Base-by-base conservation (phyloP, 2,329 filamentous ascomycete species). In the Pseudogymnoascus sp. region DNA sequence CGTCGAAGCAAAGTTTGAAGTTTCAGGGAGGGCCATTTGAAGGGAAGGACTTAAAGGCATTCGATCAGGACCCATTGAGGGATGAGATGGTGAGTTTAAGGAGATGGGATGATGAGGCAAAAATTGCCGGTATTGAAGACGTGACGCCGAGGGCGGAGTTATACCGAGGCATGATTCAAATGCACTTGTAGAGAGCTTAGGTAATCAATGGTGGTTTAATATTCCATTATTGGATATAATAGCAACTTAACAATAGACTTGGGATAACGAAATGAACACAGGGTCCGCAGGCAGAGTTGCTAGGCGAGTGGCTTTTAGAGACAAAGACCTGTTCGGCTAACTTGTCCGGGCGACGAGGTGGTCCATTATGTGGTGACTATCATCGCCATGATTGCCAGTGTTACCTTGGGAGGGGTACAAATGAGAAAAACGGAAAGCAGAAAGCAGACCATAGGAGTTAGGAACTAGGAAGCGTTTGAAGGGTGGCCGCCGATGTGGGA, bases 1-100 rank as follows among this genome's bases (percentile, higher is more conserved):
- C 73, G 3, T 76, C 74, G 6, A 75, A 76, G 62, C 73, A 68
- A 60, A 75, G 73, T 1, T 65, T 77, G 42, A 70, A 68, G 31
- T 76, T 74, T 35, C 75, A 77, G 62, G 75, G 75, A 8, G 75
- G 73, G 3, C 73, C 73, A 0, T 75, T 76, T 33, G 63, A 68
- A 21, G 72, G 70, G 0, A 65, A 66, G 1, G 69, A 75, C 60
- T 65, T 76, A 1, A 62, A 65, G 14, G 61, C 40, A 5, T 75
- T 76, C 18, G 67, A 72, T 11, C 50, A 66, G 18, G 70, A 76
- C 67, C 74, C 71, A 0, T 67, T 75, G 23, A 68, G 70, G 3
- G 69, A 75, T 53, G 68, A 72, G 5, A 76, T 76, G 71, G 71
- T 76, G 7, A 68, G 69, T 1, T 65, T 76, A 14, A 70, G 75